Percentiles rank a stretch among this genome's conserved stretches.
Conservation (phyloP, 306 rosid species). For the Prunus mume region DNA sequence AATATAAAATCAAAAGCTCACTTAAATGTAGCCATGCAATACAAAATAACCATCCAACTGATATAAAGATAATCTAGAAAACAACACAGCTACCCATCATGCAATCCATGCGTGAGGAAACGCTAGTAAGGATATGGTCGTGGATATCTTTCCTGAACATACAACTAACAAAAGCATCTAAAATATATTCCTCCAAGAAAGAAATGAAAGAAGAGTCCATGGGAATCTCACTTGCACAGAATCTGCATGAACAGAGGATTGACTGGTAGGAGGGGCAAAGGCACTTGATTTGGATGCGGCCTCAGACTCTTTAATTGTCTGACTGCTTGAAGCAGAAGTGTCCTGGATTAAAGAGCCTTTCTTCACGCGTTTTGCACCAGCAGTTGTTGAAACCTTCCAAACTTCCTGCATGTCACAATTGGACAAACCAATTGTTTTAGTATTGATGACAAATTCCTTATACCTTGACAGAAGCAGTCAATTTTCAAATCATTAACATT, state of each 20-base stretch:
- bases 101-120: neutral
- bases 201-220: constrained; percentile 21
- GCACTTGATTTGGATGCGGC: constrained; percentile 53
- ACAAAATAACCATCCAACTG: neutral
- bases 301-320: constrained; percentile 67
- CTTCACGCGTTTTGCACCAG: constrained; percentile 90
- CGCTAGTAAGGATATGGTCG: neutral
- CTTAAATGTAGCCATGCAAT: too few relatives aligned
- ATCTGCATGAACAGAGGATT: constrained; percentile 49
- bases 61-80: neutral
- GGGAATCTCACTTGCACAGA: constrained; percentile 62
- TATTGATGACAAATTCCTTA: constrained; percentile 11
- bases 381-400: constrained; percentile 97
- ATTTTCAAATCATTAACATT: constrained; percentile 22
- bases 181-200: constrained; percentile 13
- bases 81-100: neutral
- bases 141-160: neutral
- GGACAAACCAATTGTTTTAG: constrained; percentile 23
- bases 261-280: constrained; percentile 47
- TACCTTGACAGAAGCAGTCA: constrained; percentile 7
- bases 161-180: constrained; percentile 7
- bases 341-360: constrained; percentile 62
- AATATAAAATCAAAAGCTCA: neutral
- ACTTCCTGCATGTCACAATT: constrained; percentile 60
- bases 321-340: constrained; percentile 56